Evolutionary conservation across 148 eudicot genomes (phyloP).

Genomic region (Heliamphora exappendiculata): DNA sequence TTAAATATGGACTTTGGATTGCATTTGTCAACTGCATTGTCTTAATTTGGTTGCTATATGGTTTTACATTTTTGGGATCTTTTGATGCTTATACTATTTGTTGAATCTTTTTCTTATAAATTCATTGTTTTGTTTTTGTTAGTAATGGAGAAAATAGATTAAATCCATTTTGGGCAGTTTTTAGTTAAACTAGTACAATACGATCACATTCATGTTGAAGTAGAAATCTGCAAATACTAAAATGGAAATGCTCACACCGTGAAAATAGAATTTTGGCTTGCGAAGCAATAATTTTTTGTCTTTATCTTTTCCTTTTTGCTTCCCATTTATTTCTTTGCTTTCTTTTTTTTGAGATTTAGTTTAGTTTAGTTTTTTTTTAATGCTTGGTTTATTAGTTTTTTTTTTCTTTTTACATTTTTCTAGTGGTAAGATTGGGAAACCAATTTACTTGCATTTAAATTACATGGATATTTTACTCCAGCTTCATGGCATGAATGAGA

Average conservation of each 20-base stretch:
- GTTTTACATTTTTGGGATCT: not conserved
- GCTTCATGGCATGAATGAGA: not conserved
- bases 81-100: not conserved
- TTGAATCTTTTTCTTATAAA: not conserved
- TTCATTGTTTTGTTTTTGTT: not conserved
- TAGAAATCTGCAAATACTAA: not conserved
- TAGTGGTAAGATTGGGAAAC: not conserved
- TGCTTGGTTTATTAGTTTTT: not conserved
- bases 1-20: not conserved
- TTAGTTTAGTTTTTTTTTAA: too few species aligned
- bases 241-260: not conserved
- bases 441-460: not conserved
- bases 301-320: not conserved
- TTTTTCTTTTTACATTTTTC: not conserved
- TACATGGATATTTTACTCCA: not conserved
- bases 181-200: not conserved
- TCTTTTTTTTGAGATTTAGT: not conserved
- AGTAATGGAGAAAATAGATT: not conserved
- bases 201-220: not conserved
- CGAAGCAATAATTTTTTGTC: not conserved
- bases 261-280: not conserved
- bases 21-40: not conserved
- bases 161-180: not conserved
- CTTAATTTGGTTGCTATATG: not conserved
- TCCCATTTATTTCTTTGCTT: not conserved